Evolutionary conservation across 257 asterid species (phyloP).

Genomic region (Echium plantagineum): DNA sequence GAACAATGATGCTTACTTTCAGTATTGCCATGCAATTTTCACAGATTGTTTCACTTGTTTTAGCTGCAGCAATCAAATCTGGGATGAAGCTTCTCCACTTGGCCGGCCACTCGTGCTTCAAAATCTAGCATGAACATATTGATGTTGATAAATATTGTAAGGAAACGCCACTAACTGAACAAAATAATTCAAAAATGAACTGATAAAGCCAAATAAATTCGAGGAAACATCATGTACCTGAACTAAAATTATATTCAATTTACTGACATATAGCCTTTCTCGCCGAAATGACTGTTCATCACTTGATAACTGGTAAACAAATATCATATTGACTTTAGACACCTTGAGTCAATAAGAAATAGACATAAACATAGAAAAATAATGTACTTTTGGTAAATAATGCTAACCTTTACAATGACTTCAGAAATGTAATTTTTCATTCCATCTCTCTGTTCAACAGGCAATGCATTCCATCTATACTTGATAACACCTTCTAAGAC

Average conservation of each 20-base stretch:
- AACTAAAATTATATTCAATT: slow-evolving; percentile 77
- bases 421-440: slow-evolving; percentile 98
- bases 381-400: not conserved
- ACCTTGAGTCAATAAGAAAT: not conserved
- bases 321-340: not conserved
- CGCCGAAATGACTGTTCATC: slow-evolving; percentile 85
- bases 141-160: not conserved
- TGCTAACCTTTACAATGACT: slow-evolving; percentile 76
- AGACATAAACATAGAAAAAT: not conserved
- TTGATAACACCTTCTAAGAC: slow-evolving; percentile 96
- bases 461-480: slow-evolving; percentile 98
- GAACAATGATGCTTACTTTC: slow-evolving; percentile 33
- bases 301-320: slow-evolving; percentile 62
- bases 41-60: slow-evolving; percentile 89
- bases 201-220: not conserved
- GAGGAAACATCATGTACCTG: slow-evolving; percentile 47
- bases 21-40: slow-evolving; percentile 98
- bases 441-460: slow-evolving; percentile 94
- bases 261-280: slow-evolving; percentile 83
- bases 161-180: not conserved
- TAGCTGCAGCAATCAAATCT: slow-evolving; percentile 94
- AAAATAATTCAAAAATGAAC: not conserved
- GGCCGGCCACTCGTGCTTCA: slow-evolving; percentile 99
- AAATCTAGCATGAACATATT: slow-evolving; percentile 38
- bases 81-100: slow-evolving; percentile 93